A percentile compares a stretch with the other conserved stretches of the same genome.
Evolutionary conservation across 805 yeast species (phyloP).

Genomic region (Hanseniaspora thailandica): DNA sequence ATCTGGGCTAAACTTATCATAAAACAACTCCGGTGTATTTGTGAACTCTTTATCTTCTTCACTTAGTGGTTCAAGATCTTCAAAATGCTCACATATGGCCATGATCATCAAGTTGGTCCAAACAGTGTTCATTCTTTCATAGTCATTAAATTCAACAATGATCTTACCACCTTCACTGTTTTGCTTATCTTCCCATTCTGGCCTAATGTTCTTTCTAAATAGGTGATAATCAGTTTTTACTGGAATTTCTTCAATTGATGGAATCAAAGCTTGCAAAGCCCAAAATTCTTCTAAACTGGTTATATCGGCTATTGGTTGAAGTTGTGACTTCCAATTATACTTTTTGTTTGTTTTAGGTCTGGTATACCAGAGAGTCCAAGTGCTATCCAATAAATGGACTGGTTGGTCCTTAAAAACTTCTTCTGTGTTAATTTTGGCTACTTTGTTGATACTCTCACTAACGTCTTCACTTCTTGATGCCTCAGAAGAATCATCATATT

Average conservation of each 20-base stretch:
- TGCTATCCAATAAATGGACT: conserved; percentile 71
- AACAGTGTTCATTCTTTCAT: conserved; percentile 45
- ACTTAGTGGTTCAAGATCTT: conserved; percentile 46
- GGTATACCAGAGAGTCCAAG: conserved; percentile 97
- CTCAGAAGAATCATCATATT: neutral
- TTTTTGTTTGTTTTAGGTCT: conserved; percentile 72
- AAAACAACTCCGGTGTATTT: neutral
- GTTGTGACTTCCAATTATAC: conserved; percentile 84
- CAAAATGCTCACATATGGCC: conserved; percentile 90
- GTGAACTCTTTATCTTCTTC: conserved; percentile 35
- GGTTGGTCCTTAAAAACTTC: neutral
- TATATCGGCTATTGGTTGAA: conserved; percentile 86
- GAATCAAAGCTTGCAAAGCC: conserved; percentile 92
- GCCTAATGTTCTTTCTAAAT: conserved; percentile 86
- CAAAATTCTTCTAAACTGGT: conserved; percentile 94
- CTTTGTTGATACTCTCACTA: neutral
- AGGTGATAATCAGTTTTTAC: conserved; percentile 82
- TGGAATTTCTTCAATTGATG: conserved; percentile 69
- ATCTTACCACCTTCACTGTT: conserved; percentile 91
- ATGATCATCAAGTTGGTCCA: conserved; percentile 86
- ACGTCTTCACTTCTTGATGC: neutral
- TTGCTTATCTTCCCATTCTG: conserved; percentile 94
- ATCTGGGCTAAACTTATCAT: neutral
- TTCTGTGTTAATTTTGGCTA: neutral
- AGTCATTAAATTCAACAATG: conserved; percentile 62